Conservation (phyloP, 495 filamentous ascomycete species). For the Hyaloscypha hepaticicola region DNA sequence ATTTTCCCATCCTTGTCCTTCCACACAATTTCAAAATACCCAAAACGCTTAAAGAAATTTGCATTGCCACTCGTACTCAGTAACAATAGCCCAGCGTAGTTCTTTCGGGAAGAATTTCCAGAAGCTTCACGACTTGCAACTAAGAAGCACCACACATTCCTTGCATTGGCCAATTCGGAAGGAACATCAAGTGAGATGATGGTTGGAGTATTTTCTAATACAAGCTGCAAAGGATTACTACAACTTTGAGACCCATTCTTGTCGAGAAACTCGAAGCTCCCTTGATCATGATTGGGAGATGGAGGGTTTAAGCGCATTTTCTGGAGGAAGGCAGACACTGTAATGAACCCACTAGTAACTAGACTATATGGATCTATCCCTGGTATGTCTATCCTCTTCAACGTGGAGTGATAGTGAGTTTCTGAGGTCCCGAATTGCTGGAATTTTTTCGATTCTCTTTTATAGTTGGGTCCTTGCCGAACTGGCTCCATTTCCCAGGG, state of each 20-base stretch:
- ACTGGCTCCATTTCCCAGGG: background rate
- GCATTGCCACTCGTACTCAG: background rate
- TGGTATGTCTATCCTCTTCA: background rate
- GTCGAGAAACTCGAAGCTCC: conserved; percentile 1
- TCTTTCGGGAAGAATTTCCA: conserved; percentile 4
- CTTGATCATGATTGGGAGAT: conserved; percentile 7
- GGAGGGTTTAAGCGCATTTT: conserved; percentile 6
- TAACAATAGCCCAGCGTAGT: conserved; percentile 2
- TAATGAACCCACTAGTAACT: conserved; percentile 5
- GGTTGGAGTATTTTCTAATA: conserved; percentile 1
- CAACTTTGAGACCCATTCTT: conserved; percentile 4
- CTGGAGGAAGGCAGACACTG: conserved; percentile 4
- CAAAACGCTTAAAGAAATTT: conserved; percentile 7
- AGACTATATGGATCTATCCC: conserved; percentile 6
- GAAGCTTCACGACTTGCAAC: background rate
- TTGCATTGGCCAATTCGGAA: background rate
- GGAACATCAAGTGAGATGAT: conserved; percentile 1
- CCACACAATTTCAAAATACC: conserved; percentile 5
- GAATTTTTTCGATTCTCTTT: background rate
- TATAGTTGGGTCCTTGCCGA: conserved; percentile 1
- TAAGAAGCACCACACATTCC: background rate
- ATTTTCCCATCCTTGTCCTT: conserved; percentile 3
- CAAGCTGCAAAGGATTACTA: background rate
- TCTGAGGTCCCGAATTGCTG: conserved; percentile 1
- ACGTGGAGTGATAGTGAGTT: background rate